phyloP scores from a whole-genome alignment of 2,329 filamentous ascomycete species.

The Talaromyces sp. region DNA sequence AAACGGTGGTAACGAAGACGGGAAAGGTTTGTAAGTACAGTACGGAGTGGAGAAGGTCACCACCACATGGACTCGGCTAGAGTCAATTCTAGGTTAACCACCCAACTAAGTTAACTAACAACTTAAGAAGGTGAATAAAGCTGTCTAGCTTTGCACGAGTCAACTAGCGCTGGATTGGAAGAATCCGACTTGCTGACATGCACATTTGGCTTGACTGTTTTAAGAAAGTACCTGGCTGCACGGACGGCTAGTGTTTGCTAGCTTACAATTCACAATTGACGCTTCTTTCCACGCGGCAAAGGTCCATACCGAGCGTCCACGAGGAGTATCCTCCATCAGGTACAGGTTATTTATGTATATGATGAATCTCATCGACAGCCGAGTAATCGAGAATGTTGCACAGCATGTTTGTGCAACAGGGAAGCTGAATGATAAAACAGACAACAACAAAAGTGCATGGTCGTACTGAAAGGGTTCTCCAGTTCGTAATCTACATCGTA shows the following conservation, averaged over 20 bases:
- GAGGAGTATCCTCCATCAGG: background rate
- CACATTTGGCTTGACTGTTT: background rate
- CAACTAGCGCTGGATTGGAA: background rate
- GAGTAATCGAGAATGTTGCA: background rate
- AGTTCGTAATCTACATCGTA: background rate
- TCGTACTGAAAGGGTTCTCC: background rate
- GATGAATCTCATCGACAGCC: background rate
- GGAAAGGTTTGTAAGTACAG: background rate
- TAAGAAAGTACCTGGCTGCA: constrained; percentile 5
- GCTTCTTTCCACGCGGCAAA: constrained; percentile 6
- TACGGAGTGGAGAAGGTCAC: background rate
- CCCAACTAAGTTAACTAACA: background rate
- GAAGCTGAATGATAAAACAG: background rate
- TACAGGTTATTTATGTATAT: too few species aligned
- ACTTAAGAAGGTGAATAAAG: background rate
- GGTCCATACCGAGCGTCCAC: constrained; percentile 6
- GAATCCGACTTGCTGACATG: background rate
- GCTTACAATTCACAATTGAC: background rate
- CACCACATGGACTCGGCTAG: background rate
- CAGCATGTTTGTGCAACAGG: background rate
- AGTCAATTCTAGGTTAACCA: background rate
- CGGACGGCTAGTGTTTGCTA: background rate
- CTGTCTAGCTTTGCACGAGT: background rate
- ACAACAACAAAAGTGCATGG: background rate
- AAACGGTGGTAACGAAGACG: background rate